Percentiles rank a stretch among this genome's conserved stretches.
phyloP scores from a whole-genome alignment of 75 land plant species.

The Cupressus sempervirens region DNA sequence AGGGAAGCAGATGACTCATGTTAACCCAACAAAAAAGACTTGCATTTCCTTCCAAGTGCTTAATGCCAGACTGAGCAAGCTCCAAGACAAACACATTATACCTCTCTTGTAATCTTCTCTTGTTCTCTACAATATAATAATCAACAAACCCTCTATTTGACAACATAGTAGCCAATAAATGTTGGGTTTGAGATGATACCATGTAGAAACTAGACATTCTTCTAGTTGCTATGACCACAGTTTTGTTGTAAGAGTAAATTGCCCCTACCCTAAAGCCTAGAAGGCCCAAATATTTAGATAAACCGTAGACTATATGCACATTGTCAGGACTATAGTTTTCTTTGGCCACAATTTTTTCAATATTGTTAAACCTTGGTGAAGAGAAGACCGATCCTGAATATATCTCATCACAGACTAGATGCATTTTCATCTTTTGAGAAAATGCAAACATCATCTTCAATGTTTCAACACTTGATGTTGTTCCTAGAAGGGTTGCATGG shows the following conservation, averaged over 20 bases:
- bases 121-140: conserved; percentile 44
- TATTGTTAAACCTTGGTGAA: conserved; percentile 40
- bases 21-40: no score
- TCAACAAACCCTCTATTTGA: conserved; percentile 48
- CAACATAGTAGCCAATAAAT: conserved; percentile 43
- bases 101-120: conserved; percentile 26
- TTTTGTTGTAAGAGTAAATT: conserved; percentile 58
- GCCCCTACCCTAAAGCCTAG: conserved; percentile 80
- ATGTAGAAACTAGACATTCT: conserved; percentile 70
- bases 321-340: conserved; percentile 11
- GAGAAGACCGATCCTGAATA: conserved; percentile 61
- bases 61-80: neutral
- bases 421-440: conserved; percentile 40
- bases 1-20: no score
- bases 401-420: conserved; percentile 72
- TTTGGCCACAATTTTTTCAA: conserved; percentile 32
- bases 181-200: conserved; percentile 68
- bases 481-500: conserved; percentile 81
- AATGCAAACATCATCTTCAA: conserved; percentile 43
- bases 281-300: conserved; percentile 80
- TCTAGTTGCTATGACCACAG: conserved; percentile 52
- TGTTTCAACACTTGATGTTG: conserved; percentile 19
- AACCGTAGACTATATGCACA: conserved; percentile 72
- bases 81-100: neutral
- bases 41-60: no score